Conservation (phyloP, 2,329 filamentous ascomycete genomes). For the Ceratocystis albifundus region DNA sequence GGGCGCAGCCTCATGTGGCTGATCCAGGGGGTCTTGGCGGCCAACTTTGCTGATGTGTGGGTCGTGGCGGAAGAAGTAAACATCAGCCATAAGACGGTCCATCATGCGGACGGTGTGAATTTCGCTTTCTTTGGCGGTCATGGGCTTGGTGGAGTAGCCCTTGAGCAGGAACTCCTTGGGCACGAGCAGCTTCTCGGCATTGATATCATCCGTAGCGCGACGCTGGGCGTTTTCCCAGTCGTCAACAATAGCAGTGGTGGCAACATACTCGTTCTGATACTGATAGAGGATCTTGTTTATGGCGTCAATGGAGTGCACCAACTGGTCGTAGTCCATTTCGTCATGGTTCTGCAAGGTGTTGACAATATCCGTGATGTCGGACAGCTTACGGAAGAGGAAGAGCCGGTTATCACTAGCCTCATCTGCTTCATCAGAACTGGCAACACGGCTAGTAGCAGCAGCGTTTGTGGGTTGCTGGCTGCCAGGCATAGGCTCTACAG, state of each 20-base stretch:
- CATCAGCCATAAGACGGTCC: conserved; percentile 47
- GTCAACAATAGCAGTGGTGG: conserved; percentile 41
- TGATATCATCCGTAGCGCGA: conserved; percentile 35
- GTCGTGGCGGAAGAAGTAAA: conserved; percentile 52
- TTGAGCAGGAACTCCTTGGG: conserved; percentile 32
- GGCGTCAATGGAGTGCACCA: conserved; percentile 37
- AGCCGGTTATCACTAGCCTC: conserved; percentile 19
- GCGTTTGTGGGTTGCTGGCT: conserved; percentile 8
- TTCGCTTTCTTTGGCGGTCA: conserved; percentile 37
- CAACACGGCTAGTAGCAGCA: conserved; percentile 24
- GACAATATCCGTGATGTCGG: conserved; percentile 18
- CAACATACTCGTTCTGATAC: conserved; percentile 45
- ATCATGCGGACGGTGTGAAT: conserved; percentile 41
- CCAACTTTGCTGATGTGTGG: conserved; percentile 46
- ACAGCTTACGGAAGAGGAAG: conserved; percentile 17
- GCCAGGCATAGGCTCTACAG: not conserved
- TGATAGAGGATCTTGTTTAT: conserved; percentile 38
- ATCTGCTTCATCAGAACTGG: conserved; percentile 23
- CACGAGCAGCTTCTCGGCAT: conserved; percentile 32
- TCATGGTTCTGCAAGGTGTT: conserved; percentile 38
- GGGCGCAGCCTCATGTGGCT: conserved; percentile 30
- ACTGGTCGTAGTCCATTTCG: conserved; percentile 37
- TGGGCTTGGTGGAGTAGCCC: conserved; percentile 39
- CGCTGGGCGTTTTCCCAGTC: conserved; percentile 47
- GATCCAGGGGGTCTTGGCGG: conserved; percentile 46